These are phyloP conservation scores for Candida namnaoensis DNA, from an alignment of 805 yeast species.

Conservation along the genomic window DNA sequence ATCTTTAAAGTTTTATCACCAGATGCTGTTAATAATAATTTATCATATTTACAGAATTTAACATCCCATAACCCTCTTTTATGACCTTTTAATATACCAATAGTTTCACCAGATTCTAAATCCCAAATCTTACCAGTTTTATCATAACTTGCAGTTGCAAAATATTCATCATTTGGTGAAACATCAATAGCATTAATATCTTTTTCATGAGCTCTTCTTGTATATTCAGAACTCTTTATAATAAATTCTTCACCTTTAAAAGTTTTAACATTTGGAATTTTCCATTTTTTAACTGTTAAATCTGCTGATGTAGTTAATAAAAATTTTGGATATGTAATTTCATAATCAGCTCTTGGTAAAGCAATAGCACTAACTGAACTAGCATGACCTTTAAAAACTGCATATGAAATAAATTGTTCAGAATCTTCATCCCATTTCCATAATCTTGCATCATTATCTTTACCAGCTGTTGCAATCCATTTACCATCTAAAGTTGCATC, in stretches of 20 bases:
- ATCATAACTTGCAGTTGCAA: constrained; percentile 94
- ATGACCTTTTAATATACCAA: constrained; percentile 83
- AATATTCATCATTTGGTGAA: constrained; percentile 80
- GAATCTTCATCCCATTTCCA: constrained; percentile 58
- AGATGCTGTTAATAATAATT: constrained; percentile 70
- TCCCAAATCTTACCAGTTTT: constrained; percentile 90
- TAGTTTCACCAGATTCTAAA: constrained; percentile 72
- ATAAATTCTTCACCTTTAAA: constrained; percentile 17
- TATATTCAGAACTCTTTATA: constrained; percentile 66
- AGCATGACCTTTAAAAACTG: constrained; percentile 78
- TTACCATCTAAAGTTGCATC: constrained; percentile 73
- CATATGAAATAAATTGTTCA: constrained; percentile 34
- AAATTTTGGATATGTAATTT: constrained; percentile 40
- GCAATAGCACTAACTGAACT: constrained; percentile 80
- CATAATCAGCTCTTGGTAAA: constrained; percentile 35
- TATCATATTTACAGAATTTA: constrained; percentile 72
- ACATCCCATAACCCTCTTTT: constrained; percentile 94
- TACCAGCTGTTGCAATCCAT: constrained; percentile 90
- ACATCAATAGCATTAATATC: constrained; percentile 87
- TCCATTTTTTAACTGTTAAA: constrained; percentile 80
- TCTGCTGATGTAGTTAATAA: constrained; percentile 90
- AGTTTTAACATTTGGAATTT: constrained; percentile 63
- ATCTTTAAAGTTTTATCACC: constrained; percentile 88
- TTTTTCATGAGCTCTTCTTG: constrained; percentile 94
- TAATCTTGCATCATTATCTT: constrained; percentile 76